A percentile compares a stretch with the other conserved stretches of the same genome.
Conservation (phyloP, 2,329 filamentous ascomycete genomes). For the Aurifilum marmelostoma region DNA sequence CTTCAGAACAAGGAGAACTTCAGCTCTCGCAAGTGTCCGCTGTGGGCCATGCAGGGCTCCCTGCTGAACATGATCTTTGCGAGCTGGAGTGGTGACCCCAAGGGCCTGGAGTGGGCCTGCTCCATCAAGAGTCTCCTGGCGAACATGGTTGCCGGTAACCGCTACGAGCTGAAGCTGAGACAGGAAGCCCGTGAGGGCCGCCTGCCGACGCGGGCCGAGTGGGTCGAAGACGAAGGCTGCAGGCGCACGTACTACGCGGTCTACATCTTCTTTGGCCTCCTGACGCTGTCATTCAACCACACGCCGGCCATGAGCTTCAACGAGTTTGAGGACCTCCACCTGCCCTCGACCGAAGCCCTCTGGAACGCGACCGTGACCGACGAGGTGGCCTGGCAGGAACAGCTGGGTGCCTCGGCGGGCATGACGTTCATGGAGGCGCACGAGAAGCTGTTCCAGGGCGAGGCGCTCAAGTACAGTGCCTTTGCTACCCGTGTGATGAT, state of each 20-base stretch:
- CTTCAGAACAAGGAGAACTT: conserved; percentile 98
- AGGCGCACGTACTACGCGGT: conserved; percentile 97
- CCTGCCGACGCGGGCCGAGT: conserved; percentile 80
- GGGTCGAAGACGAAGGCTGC: conserved; percentile 96
- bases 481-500: conserved; percentile 98
- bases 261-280: conserved; percentile 96
- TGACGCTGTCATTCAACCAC: conserved; percentile 96
- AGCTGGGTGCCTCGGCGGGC: conserved; percentile 68
- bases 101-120: conserved; percentile 97
- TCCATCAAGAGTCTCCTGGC: conserved; percentile 97
- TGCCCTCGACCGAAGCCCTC: conserved; percentile 90
- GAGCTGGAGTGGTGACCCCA: conserved; percentile 98
- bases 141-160: conserved; percentile 98
- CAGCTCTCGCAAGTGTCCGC: conserved; percentile 92
- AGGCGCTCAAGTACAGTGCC: conserved; percentile 87
- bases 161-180: conserved; percentile 92
- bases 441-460: conserved; percentile 93
- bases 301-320: conserved; percentile 98
- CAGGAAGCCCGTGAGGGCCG: conserved; percentile 81
- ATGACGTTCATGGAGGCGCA: conserved; percentile 93
- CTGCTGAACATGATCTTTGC: conserved; percentile 98
- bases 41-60: conserved; percentile 98
- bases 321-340: conserved; percentile 89
- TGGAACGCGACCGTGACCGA: conserved; percentile 87
- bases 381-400: conserved; percentile 82